Percentiles rank a stretch among this genome's conserved stretches.
These are phyloP conservation scores for Carex kokanica DNA, from an alignment of 176 grass and related monocot species.

Conservation along the genomic window DNA sequence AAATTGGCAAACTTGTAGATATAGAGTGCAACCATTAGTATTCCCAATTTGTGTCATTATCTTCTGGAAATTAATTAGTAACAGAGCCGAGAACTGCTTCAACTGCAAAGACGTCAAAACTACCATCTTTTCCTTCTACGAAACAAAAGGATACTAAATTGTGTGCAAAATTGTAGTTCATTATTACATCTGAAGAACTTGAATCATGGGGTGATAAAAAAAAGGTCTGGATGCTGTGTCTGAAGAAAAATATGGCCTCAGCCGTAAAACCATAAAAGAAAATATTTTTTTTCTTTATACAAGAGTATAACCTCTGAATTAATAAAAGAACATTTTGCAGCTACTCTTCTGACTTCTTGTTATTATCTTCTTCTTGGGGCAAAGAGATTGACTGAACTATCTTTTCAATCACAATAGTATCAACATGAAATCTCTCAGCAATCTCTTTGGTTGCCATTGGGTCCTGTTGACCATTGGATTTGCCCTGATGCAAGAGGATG, in stretches of 20 bases:
- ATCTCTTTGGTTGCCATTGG: constrained; percentile 16
- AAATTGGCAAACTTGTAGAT: background rate
- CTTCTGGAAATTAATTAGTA: background rate
- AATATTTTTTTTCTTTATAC: constrained; percentile 4
- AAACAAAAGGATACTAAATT: constrained; percentile 7
- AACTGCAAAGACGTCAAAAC: background rate
- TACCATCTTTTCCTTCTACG: background rate
- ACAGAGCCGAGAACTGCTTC: background rate
- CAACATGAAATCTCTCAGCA: constrained; percentile 24
- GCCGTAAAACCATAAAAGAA: background rate
- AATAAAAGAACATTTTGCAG: constrained; percentile 1
- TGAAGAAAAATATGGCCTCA: background rate
- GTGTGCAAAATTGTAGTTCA: constrained; percentile 1
- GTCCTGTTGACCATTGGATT: background rate
- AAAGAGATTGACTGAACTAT: constrained; percentile 30
- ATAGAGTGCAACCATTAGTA: background rate
- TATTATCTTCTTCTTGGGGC: constrained; percentile 20
- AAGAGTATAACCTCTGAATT: background rate
- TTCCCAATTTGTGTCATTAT: background rate
- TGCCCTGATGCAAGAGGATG: constrained; percentile 28
- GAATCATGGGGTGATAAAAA: background rate
- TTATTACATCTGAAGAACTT: constrained; percentile 27
- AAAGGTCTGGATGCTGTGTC: background rate
- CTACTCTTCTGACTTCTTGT: constrained; percentile 12
- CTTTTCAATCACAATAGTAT: constrained; percentile 7